Evolutionary conservation across 768 basidiomycete genomes (phyloP).

Genomic region (Tulasnella sp.): DNA sequence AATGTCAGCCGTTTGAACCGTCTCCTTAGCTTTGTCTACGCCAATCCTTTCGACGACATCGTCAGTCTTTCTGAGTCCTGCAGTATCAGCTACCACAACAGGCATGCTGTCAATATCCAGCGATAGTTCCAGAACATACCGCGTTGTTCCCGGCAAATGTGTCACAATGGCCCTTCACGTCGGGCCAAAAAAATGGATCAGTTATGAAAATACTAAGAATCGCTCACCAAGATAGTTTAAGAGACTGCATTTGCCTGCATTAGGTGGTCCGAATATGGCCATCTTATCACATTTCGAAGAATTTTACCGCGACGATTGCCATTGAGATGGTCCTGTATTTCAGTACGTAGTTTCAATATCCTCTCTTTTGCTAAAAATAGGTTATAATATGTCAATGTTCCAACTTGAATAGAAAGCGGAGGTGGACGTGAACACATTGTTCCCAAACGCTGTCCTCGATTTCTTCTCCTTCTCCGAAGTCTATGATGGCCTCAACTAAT

Average conservation of each 20-base stretch:
- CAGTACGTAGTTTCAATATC: constrained; percentile 36
- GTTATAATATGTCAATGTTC: too few species aligned
- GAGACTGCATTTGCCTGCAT: constrained; percentile 85
- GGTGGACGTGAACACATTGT: constrained; percentile 37
- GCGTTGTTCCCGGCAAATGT: constrained; percentile 73
- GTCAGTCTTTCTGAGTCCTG: constrained; percentile 57
- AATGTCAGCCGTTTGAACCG: constrained; percentile 56
- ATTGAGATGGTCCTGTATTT: constrained; percentile 44
- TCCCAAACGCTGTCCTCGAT: constrained; percentile 72
- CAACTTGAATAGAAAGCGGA: not conserved
- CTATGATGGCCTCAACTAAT: constrained; percentile 76
- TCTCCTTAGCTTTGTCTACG: constrained; percentile 52
- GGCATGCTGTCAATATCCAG: constrained; percentile 83
- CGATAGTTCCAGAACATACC: constrained; percentile 73
- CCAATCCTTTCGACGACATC: constrained; percentile 73
- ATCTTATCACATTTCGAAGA: constrained; percentile 68
- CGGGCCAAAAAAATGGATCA: too few species aligned
- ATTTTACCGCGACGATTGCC: constrained; percentile 75
- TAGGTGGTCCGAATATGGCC: constrained; percentile 85
- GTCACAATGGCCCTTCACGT: constrained; percentile 82
- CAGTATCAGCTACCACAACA: constrained; percentile 71
- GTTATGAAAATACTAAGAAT: too few species aligned
- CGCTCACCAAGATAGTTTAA: constrained; percentile 66
- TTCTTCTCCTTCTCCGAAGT: constrained; percentile 87
- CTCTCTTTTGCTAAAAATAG: constrained; percentile 48